Base-by-base conservation (phyloP, 169 alveolate species). In the Plasmodium coatneyi region DNA sequence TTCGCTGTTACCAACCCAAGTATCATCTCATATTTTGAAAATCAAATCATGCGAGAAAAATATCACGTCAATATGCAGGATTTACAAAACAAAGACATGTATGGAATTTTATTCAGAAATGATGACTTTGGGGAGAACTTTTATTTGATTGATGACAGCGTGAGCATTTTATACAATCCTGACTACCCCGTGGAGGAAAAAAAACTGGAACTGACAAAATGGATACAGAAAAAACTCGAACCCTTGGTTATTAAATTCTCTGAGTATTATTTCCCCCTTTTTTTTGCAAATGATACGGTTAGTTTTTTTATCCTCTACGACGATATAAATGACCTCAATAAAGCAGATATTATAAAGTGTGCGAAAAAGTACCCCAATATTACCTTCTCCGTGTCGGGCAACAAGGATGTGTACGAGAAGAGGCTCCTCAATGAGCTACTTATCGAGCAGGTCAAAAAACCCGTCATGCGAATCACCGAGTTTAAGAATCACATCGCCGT, bases 401-500 rank as follows among this genome's bases (percentile, higher is more conserved):
- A 25, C 16, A 28, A 14, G 22, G 80, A 91, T 34, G 36, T 71
- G 4, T 81, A 30, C 49, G 95, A 91, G 82, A 91, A 81, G 41
- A 70, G 95, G 72, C 83, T 91, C 30, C 78, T 91, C n/a, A 32
- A 46, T 43, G 95, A 91, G 25, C 46, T 91, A 16, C 95, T 91
- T 70, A 91, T 91, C 25, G 92, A 91, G 16, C 16, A 79, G 28
- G 14, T 91, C 34, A 28, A 43, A 36, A 81, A 91, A 25, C 92
- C 95, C 2, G 19, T 91, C 28, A 91, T 91, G 95, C 81, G 95
- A 71, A 91, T 91, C 49, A 91, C 70, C 25, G 84, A 91, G 41
- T 91, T 91, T 71, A 91, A 91, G 56, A 46, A 66, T 32, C 14
- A 80, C 74, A 19, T 76, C 56, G 1, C 32, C 22, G 54, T 91